A percentile compares a stretch with the other conserved stretches of the same genome.
phyloP scores from a whole-genome alignment of 176 grass and related monocot genomes.

The Avena sativa region DNA sequence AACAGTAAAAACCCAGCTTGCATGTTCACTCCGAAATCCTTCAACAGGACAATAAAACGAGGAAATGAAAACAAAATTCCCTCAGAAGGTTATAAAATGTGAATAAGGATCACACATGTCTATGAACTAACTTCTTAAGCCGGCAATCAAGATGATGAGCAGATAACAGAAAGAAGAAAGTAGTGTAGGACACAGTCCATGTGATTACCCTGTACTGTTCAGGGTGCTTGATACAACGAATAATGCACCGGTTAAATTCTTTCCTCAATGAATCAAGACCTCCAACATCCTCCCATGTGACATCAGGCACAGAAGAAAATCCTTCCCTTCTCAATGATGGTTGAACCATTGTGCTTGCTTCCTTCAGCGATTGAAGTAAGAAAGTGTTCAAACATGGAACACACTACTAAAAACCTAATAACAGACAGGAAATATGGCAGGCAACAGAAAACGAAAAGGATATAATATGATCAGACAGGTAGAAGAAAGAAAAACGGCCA shows the following conservation, averaged over 20 bases:
- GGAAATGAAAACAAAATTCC: slow-evolving; percentile 8
- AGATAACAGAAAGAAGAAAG: background rate
- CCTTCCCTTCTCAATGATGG: slow-evolving; percentile 99
- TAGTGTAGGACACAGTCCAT: background rate
- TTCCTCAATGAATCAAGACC: slow-evolving; percentile 80
- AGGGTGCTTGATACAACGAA: slow-evolving; percentile 85
- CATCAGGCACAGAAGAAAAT: slow-evolving; percentile 94
- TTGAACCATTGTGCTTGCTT: slow-evolving; percentile 89
- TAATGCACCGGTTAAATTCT: slow-evolving; percentile 81
- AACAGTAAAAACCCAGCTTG: slow-evolving; percentile 89
- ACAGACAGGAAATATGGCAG: slow-evolving; percentile 3
- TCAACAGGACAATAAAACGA: slow-evolving; percentile 28
- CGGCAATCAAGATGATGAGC: background rate
- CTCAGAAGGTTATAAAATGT: background rate
- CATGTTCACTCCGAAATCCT: slow-evolving; percentile 86
- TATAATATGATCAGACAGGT: background rate
- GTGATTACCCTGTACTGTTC: slow-evolving; percentile 80
- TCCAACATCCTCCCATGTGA: slow-evolving; percentile 96
- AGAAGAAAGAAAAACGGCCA: slow-evolving; percentile 1
- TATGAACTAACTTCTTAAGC: background rate
- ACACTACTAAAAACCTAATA: background rate
- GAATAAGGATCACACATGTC: background rate
- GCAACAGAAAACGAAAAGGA: slow-evolving; percentile 3
- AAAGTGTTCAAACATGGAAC: slow-evolving; percentile 27
- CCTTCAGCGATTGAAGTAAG: slow-evolving; percentile 48